Evolutionary conservation across 1,139 yeast species (phyloP).

Genomic region (Lodderomyces orthopsilosis): DNA sequence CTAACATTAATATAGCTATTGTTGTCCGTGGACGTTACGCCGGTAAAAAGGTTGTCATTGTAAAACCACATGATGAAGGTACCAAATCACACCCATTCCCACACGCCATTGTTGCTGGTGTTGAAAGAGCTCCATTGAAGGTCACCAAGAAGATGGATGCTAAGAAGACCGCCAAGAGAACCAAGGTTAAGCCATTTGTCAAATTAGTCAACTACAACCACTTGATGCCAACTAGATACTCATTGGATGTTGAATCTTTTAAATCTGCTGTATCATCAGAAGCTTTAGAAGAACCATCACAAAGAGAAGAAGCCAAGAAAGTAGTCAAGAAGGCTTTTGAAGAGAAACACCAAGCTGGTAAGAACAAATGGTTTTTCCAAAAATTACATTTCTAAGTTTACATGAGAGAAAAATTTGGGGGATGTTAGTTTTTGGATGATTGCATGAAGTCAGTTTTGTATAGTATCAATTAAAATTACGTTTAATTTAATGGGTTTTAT

Average conservation of each 20-base stretch:
- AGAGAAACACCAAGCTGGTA: conserved; percentile 99
- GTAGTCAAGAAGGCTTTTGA: conserved; percentile 98
- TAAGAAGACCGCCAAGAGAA: conserved; percentile 96
- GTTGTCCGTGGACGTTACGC: conserved; percentile 99
- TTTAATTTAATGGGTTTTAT: conserved; percentile 9
- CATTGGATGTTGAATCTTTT: conserved; percentile 94
- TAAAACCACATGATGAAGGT: conserved; percentile 98
- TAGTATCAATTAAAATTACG: conserved; percentile 2
- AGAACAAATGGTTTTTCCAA: conserved; percentile 99
- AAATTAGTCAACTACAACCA: conserved; percentile 99
- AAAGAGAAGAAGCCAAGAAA: conserved; percentile 99
- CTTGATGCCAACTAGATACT: conserved; percentile 99
- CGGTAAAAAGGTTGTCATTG: conserved; percentile 99
- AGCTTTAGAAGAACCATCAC: conserved; percentile 96
- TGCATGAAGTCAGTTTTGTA: conserved; percentile 6
- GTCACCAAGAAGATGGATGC: conserved; percentile 94
- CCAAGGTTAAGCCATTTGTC: conserved; percentile 98
- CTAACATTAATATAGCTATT: conserved; percentile 68
- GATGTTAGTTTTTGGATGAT: conserved; percentile 7
- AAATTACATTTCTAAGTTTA: conserved; percentile 86
- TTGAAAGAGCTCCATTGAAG: conserved; percentile 98
- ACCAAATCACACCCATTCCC: conserved; percentile 99
- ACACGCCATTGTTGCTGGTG: conserved; percentile 99
- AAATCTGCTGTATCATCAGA: conserved; percentile 90
- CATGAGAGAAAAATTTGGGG: conserved; percentile 3